Conservation (phyloP, 164 flowering plant genomes). For the Pachysandra terminalis region DNA sequence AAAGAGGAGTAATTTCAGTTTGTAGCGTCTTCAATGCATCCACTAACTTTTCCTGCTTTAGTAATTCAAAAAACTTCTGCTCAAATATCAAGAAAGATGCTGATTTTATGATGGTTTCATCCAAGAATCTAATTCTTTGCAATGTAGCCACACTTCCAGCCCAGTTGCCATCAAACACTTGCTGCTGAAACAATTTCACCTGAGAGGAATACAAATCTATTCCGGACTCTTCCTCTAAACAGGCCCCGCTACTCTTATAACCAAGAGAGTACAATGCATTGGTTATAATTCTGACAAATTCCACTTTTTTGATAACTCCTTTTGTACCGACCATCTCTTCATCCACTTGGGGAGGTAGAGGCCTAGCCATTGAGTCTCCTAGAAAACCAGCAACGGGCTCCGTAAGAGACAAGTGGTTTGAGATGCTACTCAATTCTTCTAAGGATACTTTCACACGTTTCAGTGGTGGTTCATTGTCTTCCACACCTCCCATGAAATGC, state of each 20-base stretch:
- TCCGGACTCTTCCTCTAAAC: conserved; percentile 87
- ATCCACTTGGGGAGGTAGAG: conserved; percentile 52
- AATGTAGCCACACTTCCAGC: conserved; percentile 66
- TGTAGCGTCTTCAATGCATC: conserved; percentile 70
- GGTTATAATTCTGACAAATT: conserved; percentile 68
- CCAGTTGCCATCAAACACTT: conserved; percentile 68
- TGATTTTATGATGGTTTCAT: conserved; percentile 47
- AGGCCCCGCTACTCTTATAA: conserved; percentile 57
- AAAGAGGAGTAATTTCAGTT: conserved; percentile 70
- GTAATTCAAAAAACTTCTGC: conserved; percentile 69
- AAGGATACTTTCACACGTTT: conserved; percentile 71
- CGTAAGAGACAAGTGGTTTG: conserved; percentile 33
- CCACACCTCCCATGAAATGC: conserved; percentile 96
- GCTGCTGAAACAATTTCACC: conserved; percentile 52
- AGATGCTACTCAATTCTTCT: conserved; percentile 32
- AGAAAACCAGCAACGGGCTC: conserved; percentile 45
- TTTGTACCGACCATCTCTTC: conserved; percentile 65
- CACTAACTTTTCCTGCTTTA: conserved; percentile 40
- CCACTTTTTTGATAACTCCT: conserved; percentile 59
- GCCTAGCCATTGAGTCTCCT: conserved; percentile 68
- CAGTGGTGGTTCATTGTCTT: conserved; percentile 75
- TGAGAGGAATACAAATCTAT: conserved; percentile 63
- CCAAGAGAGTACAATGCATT: conserved; percentile 81
- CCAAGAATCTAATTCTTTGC: conserved; percentile 43
- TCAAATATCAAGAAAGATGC: conserved; percentile 76